phyloP scores from a whole-genome alignment of 768 basidiomycete genomes.

The Phlebiopsis flavidoalba region DNA sequence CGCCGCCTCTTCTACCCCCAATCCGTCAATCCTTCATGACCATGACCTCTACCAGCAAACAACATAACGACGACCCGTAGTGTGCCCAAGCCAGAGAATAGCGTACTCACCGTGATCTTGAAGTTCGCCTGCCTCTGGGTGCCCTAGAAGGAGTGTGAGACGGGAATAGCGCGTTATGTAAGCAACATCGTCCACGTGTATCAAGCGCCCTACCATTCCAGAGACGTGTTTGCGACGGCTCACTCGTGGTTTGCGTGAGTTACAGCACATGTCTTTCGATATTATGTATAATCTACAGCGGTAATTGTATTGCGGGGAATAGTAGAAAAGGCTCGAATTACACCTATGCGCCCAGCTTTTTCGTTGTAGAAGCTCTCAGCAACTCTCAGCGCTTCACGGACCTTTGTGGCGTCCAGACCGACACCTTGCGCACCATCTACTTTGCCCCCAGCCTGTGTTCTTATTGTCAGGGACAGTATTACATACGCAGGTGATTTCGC shows the following conservation, averaged over 20 bases:
- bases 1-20: neutral
- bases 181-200: neutral
- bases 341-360: neutral
- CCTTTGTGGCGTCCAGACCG: slow-evolving; percentile 57
- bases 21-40: neutral
- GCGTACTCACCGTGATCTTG: slow-evolving; percentile 11
- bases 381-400: slow-evolving; percentile 60
- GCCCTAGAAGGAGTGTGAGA: neutral
- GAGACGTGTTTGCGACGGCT: neutral
- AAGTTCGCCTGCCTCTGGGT: slow-evolving; percentile 3
- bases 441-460: slow-evolving; percentile 88
- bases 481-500: neutral
- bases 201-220: neutral
- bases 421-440: slow-evolving; percentile 90
- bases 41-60: neutral
- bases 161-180: neutral
- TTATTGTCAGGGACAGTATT: neutral
- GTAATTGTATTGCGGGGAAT: neutral
- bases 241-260: too few species aligned
- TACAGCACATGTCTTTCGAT: neutral
- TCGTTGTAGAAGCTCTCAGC: slow-evolving; percentile 37
- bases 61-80: neutral
- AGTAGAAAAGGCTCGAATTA: neutral
- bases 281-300: neutral
- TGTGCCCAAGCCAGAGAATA: neutral